A percentile compares a stretch with the other conserved stretches of the same genome.
Evolutionary conservation across 169 alveolate genomes (phyloP).

Genomic region (Plasmodium gaboni): DNA sequence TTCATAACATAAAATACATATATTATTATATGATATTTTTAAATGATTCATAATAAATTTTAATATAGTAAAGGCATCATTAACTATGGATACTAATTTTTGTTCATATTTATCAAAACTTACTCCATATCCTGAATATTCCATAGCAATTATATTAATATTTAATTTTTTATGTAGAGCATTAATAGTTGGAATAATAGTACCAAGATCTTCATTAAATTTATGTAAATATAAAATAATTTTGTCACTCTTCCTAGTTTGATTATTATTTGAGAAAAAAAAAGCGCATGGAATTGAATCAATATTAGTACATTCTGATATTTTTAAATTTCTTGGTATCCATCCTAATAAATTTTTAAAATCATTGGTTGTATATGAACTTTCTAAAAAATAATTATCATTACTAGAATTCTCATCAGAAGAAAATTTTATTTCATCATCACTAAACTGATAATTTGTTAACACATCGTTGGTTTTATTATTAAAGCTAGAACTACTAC

Average conservation of each 20-base stretch:
- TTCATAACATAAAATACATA: slow-evolving; percentile 59
- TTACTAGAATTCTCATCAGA: slow-evolving; percentile 30
- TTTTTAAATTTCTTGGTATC: slow-evolving; percentile 66
- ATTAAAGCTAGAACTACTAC: not conserved
- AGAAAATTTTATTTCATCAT: slow-evolving; percentile 69
- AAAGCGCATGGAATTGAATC: slow-evolving; percentile 75
- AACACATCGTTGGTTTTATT: slow-evolving; percentile 15
- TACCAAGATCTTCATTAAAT: slow-evolving; percentile 70
- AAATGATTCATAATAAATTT: slow-evolving; percentile 59
- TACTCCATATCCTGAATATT: slow-evolving; percentile 72
- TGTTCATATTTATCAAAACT: slow-evolving; percentile 62
- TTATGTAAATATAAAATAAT: slow-evolving; percentile 63
- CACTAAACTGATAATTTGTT: slow-evolving; percentile 67
- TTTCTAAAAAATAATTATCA: slow-evolving; percentile 45
- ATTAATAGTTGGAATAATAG: slow-evolving; percentile 60
- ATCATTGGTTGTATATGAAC: slow-evolving; percentile 62
- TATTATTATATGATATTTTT: slow-evolving; percentile 43
- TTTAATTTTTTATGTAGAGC: slow-evolving; percentile 59
- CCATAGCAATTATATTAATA: slow-evolving; percentile 71
- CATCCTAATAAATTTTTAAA: slow-evolving; percentile 75
- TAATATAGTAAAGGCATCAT: slow-evolving; percentile 65
- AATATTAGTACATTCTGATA: slow-evolving; percentile 30
- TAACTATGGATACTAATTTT: slow-evolving; percentile 55
- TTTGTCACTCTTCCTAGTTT: slow-evolving; percentile 14
- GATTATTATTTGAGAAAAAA: slow-evolving; percentile 27